phyloP scores from a whole-genome alignment of 208 protist genomes.

The Angomonas desouzai region DNA sequence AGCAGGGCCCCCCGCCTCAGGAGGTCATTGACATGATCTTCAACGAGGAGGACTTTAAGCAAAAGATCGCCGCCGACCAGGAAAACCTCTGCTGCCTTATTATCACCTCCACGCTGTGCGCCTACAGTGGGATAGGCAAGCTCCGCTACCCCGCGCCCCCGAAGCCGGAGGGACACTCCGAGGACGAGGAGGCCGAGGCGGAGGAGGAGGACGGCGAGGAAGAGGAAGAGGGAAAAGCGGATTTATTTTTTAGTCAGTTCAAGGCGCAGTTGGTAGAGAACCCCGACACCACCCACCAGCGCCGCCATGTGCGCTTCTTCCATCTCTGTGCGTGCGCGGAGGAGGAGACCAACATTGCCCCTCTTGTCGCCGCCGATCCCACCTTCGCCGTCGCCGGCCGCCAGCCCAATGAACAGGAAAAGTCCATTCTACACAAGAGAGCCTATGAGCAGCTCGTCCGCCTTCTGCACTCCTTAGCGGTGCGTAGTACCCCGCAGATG shows the following conservation, averaged over 20 bases:
- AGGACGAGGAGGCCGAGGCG: constrained; percentile 12
- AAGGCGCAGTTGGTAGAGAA: constrained; percentile 39
- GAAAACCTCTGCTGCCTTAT: constrained; percentile 71
- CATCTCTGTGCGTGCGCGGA: constrained; percentile 66
- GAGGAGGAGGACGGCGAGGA: constrained; percentile 18
- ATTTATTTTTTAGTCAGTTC: constrained; percentile 45
- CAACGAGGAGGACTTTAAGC: constrained; percentile 62
- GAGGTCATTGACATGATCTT: constrained; percentile 58
- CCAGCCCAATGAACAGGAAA: constrained; percentile 40
- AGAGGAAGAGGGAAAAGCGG: constrained; percentile 23
- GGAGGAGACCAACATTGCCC: constrained; percentile 61
- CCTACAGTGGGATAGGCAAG: constrained; percentile 51
- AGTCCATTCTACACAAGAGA: constrained; percentile 44
- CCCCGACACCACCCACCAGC: constrained; percentile 24
- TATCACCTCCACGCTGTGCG: constrained; percentile 75
- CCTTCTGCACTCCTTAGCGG: constrained; percentile 52
- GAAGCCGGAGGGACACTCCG: not conserved
- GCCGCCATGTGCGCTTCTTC: constrained; percentile 76
- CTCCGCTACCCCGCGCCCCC: constrained; percentile 37
- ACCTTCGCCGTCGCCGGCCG: constrained; percentile 50
- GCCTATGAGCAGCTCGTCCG: constrained; percentile 59
- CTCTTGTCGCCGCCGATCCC: constrained; percentile 52
- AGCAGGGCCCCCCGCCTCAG: constrained; percentile 26
- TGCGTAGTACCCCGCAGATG: constrained; percentile 73
- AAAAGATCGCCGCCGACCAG: constrained; percentile 41